Evolutionary conservation across 345 rosid species (phyloP), one percentile per base, ranked within the genome.

Genomic region (Acer yangbiense): DNA sequence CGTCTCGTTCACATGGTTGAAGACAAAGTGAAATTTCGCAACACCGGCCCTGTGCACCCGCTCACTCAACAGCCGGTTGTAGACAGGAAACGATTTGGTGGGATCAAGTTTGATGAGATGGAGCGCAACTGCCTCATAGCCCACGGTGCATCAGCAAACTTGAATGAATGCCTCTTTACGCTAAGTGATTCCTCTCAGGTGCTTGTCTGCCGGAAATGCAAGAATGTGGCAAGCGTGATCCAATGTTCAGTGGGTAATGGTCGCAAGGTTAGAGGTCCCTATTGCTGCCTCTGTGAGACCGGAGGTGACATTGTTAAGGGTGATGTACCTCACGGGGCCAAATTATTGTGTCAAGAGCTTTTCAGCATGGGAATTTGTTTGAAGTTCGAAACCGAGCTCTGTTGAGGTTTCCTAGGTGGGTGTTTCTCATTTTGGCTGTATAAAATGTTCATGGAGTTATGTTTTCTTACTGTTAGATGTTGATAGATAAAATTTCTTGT

Each of bases 1-100:
- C 84, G 94, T 0, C 87, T 96, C 67, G 18, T 91, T 79, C 98
- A 96, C 86, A 91, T 90, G 97, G 90, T 95, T 4, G 97, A 94
- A 82, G 97, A 94, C 80, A 94, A 94, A 46, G 98, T 92, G 23
- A 96, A 94, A 21, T 96, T 94, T 79, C 88, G 97, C 21, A 96
- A 96, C 87, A 94, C 97, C 0, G 98, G 99, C 9, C 95, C 97
- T 2, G 94, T 94, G 9, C 97, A 94, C 84, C 98, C 98, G 0
- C 97, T 96, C 69, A 91, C 98, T 1, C 85, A 93, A 43, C 98
- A 93, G 85, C 97, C 95, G 2, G 98, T 96, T 25, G 91, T 94
- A 5, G 97, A 96, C 75, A 81, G 97, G 39, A 96, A 96, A 79
- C 84, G 94, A 10, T 94, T 88, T 52, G 99, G 96, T 1, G 98